A percentile compares a stretch with the other conserved stretches of the same genome.
Evolutionary conservation across 352 stramenopile species (phyloP).

Genomic region (Pythium vanterpoolii): DNA sequence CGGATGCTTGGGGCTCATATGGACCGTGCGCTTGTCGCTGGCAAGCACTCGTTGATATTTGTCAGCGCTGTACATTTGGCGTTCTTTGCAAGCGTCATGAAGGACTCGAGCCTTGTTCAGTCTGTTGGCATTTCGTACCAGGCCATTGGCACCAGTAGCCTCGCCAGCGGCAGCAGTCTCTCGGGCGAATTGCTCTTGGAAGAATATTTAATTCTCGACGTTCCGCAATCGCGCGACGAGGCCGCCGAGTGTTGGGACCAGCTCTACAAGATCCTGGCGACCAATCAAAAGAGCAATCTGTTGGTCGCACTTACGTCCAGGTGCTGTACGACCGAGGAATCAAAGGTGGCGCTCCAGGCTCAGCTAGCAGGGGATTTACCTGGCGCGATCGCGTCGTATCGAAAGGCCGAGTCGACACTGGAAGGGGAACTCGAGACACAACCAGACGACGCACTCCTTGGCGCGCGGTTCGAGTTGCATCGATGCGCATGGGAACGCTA

Average conservation of each 20-base stretch:
- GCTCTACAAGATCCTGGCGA: conserved; percentile 67
- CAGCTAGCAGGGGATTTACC: conserved; percentile 67
- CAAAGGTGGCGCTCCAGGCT: conserved; percentile 54
- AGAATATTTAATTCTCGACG: conserved; percentile 45
- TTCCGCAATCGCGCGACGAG: conserved; percentile 16
- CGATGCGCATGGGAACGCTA: conserved; percentile 65
- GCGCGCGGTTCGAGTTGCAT: conserved; percentile 37
- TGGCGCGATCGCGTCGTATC: conserved; percentile 67
- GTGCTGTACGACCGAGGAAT: conserved; percentile 52
- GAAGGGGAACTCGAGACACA: conserved; percentile 37
- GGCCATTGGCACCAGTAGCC: conserved; percentile 47
- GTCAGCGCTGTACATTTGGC: conserved; percentile 33
- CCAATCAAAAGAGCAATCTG: conserved; percentile 64
- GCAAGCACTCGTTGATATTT: conserved; percentile 19
- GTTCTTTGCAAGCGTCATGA: conserved; percentile 42
- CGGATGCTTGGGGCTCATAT: conserved; percentile 8
- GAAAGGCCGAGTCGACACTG: conserved; percentile 55
- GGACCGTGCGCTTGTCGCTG: conserved; percentile 11
- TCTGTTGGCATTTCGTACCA: conserved; percentile 34
- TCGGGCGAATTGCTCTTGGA: conserved; percentile 65
- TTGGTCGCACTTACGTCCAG: conserved; percentile 50
- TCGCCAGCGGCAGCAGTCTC: conserved; percentile 55
- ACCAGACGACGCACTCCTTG: conserved; percentile 25
- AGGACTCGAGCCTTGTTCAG: conserved; percentile 28
- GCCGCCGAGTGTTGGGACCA: conserved; percentile 55